Base-by-base conservation (phyloP, 371 early-diverging fungal genomes). In the Lichtheimia corymbifera region DNA sequence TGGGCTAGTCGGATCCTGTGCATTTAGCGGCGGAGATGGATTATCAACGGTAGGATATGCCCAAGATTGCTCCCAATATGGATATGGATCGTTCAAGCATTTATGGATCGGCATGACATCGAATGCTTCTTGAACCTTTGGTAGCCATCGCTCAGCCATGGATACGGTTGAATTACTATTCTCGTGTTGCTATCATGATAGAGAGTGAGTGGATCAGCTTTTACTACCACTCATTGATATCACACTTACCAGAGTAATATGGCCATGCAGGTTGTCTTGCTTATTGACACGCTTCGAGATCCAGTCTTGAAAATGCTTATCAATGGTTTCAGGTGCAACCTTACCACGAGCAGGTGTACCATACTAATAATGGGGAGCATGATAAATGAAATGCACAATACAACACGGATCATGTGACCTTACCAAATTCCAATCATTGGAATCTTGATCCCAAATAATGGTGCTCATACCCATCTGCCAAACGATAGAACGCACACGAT, bases 401-500 rank as follows among this genome's bases (percentile, higher is more conserved):
- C 17, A 35, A 2, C 9, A 35, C n/a, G n/a, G n/a, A n/a, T 35
- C 47, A 47, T 17, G 17, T 9, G 17, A 17, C 55, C 20, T 44
- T 53, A 60, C 63, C 68, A 74, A 30, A 40, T 66, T 69, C 75
- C 75, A 72, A 44, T 80, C 75, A 25, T 72, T 35, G 2, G 77
- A 70, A 45, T 74, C 76, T 55, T 65, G 63, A 30, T 73, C 71
- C 77, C 75, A 77, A 6, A 74, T 40, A 18, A 73, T 61, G 25
- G 78, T 78, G n/a, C 66, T 58, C 63, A 83, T 65, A 40, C 83
- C 83, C 76, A 83, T 76, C 45, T 74, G 77, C 76, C 74, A 79
- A 25, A 80, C 80, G 52, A 81, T 76, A 3, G 80, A 71, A 15
- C 84, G 72, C 27, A 84, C 72, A 55, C 85, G 74, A 53, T 81